Percentiles rank a stretch among this genome's conserved stretches.
These are phyloP conservation scores for Lipomyces orientalis DNA, from an alignment of 805 yeast species.

Conservation along the genomic window DNA sequence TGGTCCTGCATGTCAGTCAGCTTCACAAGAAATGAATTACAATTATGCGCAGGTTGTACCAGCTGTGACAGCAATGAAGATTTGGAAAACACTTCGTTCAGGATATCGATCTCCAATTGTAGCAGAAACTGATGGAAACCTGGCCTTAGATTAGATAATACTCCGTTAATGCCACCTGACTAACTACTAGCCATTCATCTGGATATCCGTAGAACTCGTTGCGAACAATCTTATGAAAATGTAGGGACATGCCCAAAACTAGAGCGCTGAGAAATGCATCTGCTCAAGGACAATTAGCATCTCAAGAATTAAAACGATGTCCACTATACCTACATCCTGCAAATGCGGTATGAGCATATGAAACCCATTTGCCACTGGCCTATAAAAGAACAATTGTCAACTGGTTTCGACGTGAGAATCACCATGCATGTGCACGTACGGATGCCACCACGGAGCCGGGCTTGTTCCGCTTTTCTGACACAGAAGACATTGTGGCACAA, in stretches of 20 bases:
- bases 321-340: constrained; percentile 31
- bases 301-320: neutral
- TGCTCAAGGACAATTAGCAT: neutral
- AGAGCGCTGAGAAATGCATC: constrained; percentile 39
- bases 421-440: constrained; percentile 14
- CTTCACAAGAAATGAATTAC: constrained; percentile 56
- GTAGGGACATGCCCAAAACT: constrained; percentile 52
- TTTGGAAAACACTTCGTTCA: constrained; percentile 89
- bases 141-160: neutral
- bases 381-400: constrained; percentile 1
- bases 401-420: neutral
- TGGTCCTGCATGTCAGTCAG: constrained; percentile 49
- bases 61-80: constrained; percentile 88
- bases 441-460: constrained; percentile 35
- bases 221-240: constrained; percentile 84
- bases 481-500: constrained; percentile 20
- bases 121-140: constrained; percentile 93
- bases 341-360: constrained; percentile 35
- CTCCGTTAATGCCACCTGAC: neutral
- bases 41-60: constrained; percentile 49
- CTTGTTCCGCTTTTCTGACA: constrained; percentile 29
- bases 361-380: constrained; percentile 38
- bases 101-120: constrained; percentile 97
- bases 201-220: constrained; percentile 91
- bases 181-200: constrained; percentile 75